Conservation (phyloP, 805 yeast genomes). For the Ogataea siamensis region DNA sequence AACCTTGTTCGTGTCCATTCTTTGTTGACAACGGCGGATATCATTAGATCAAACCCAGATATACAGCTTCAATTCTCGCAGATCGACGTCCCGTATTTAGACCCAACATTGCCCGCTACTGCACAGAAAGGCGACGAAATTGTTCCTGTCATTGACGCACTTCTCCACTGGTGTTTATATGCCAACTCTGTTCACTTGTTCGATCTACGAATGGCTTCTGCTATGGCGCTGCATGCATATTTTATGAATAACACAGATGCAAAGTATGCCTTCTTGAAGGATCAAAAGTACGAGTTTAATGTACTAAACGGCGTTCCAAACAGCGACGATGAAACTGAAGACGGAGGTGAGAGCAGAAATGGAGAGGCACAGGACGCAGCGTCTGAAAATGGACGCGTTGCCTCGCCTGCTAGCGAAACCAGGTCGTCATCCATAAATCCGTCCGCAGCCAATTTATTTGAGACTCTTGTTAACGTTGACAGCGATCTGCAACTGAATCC, state of each 20-base stretch:
- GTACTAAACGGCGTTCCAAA: conserved; percentile 24
- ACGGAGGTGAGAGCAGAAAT: conserved; percentile 1
- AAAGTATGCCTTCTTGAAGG: conserved; percentile 58
- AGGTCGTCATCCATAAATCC: conserved; percentile 25
- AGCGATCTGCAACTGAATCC: conserved; percentile 75
- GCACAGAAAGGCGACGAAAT: conserved; percentile 35
- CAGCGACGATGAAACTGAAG: conserved; percentile 15
- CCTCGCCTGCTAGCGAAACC: too few species aligned
- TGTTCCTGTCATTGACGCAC: conserved; percentile 70
- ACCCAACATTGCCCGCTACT: conserved; percentile 46
- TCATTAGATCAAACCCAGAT: conserved; percentile 62
- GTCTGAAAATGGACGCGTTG: too few species aligned
- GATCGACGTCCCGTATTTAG: conserved; percentile 90
- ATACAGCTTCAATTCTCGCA: conserved; percentile 72
- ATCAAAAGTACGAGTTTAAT: conserved; percentile 55
- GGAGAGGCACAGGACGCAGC: conserved; percentile 3
- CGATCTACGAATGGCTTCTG: conserved; percentile 75
- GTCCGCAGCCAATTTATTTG: conserved; percentile 61
- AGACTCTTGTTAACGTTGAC: conserved; percentile 73
- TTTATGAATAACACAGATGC: conserved; percentile 62
- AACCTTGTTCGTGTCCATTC: conserved; percentile 65
- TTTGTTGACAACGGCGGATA: conserved; percentile 70
- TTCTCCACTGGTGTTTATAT: conserved; percentile 78
- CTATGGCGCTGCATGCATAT: conserved; percentile 62
- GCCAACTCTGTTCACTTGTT: conserved; percentile 83